Conservation (phyloP, 306 rosid genomes). For the Heteromeles arbutifolia region DNA sequence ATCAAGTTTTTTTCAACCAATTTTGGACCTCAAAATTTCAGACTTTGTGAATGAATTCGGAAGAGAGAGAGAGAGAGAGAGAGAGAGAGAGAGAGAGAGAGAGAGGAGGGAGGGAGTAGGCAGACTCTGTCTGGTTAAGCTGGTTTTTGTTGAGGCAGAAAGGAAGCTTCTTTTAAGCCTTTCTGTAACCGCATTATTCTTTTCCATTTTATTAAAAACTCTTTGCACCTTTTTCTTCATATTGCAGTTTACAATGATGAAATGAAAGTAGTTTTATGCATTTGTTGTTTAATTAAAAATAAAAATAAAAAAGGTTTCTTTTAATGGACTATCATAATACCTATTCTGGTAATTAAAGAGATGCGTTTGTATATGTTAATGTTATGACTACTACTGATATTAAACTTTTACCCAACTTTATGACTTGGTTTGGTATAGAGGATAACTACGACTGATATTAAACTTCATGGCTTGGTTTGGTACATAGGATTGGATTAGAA, state of each 20-base stretch:
- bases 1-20: conserved; percentile 30
- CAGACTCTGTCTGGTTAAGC: not conserved
- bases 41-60: not conserved
- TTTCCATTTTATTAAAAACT: not conserved
- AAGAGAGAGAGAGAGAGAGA: not conserved
- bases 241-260: not conserved
- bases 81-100: conserved; percentile 11
- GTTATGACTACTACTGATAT: too few species aligned
- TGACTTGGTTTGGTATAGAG: too few species aligned
- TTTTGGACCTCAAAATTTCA: conserved; percentile 1
- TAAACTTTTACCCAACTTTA: too few species aligned
- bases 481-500: too few species aligned
- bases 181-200: conserved; percentile 27
- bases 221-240: not conserved
- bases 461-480: too few species aligned
- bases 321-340: not conserved
- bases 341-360: not conserved
- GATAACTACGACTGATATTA: too few species aligned
- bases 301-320: not conserved
- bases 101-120: not conserved
- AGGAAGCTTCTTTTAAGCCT: conserved; percentile 47
- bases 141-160: conserved; percentile 44
- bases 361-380: too few species aligned
- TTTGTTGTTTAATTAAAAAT: not conserved
- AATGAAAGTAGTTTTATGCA: not conserved